phyloP scores from a whole-genome alignment of 2,329 filamentous ascomycete genomes.

The Sordariomycetes sp. region DNA sequence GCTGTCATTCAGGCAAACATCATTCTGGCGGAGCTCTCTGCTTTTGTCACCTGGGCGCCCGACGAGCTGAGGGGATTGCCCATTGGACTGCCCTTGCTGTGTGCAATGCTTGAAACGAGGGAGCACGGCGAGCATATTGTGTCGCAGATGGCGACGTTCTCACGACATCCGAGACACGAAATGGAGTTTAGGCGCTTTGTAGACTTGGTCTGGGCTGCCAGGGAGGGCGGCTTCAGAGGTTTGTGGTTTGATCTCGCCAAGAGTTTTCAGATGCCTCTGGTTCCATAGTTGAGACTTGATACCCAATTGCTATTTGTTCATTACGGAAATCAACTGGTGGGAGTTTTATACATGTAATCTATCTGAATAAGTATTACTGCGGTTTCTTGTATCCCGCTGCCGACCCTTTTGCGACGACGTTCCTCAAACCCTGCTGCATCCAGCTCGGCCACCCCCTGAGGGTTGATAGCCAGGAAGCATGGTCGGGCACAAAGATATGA shows the following conservation, averaged over 20 bases:
- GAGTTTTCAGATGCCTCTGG: slow-evolving; percentile 2
- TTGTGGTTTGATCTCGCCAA: slow-evolving; percentile 6
- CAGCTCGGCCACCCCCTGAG: slow-evolving; percentile 25
- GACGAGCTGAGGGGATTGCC: slow-evolving; percentile 5
- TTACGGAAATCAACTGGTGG: no score
- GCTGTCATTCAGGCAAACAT: slow-evolving; percentile 3
- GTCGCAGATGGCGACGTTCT: slow-evolving; percentile 4
- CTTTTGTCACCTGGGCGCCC: slow-evolving; percentile 1
- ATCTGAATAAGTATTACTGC: neutral
- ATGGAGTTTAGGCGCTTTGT: slow-evolving; percentile 3
- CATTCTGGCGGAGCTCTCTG: slow-evolving; percentile 6
- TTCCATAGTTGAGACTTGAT: neutral
- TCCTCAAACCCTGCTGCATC: slow-evolving; percentile 10
- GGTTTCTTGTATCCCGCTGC: neutral
- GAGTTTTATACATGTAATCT: no score
- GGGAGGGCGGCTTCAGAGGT: slow-evolving; percentile 5
- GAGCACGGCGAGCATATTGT: slow-evolving; percentile 2
- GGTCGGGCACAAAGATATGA: slow-evolving; percentile 27
- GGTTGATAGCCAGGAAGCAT: slow-evolving; percentile 8
- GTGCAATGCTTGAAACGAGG: slow-evolving; percentile 8
- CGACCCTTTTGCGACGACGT: slow-evolving; percentile 1
- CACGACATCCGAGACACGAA: slow-evolving; percentile 1
- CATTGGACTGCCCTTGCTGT: slow-evolving; percentile 7
- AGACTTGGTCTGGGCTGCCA: slow-evolving; percentile 3
- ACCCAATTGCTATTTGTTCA: no score